Evolutionary conservation across 2,329 filamentous ascomycete genomes (phyloP).

Genomic region (Lasiodiplodia citricola): DNA sequence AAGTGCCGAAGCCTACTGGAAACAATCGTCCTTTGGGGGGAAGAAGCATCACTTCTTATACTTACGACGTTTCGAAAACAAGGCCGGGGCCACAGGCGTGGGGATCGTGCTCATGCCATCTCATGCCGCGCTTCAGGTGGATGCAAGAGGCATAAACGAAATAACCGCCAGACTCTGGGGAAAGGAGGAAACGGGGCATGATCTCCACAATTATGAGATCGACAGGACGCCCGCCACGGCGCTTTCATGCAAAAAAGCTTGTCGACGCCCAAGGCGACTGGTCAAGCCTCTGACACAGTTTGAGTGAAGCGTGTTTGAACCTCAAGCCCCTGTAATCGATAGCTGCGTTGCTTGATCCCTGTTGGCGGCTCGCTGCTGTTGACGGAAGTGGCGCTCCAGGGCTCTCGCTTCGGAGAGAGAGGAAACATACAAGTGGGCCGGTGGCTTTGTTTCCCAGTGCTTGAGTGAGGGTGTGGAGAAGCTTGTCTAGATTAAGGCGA

Average conservation of each 20-base stretch:
- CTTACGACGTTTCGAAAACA: background rate
- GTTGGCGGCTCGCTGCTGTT: background rate
- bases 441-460: background rate
- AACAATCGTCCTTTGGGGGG: background rate
- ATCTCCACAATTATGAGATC: slow-evolving; percentile 7
- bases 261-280: background rate
- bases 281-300: slow-evolving; percentile 14
- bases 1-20: background rate
- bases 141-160: slow-evolving; percentile 7
- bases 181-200: background rate
- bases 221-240: slow-evolving; percentile 3
- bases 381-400: background rate
- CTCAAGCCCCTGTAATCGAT: background rate
- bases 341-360: background rate
- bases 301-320: background rate
- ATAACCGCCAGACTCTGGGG: slow-evolving; percentile 12
- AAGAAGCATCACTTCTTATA: background rate
- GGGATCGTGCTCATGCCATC: background rate
- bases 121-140: background rate
- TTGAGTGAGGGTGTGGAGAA: background rate
- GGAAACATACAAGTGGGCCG: background rate
- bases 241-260: slow-evolving; percentile 17
- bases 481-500: background rate
- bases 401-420: background rate
- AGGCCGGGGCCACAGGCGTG: background rate